Evolutionary conservation across 2,329 filamentous ascomycete genomes (phyloP).

Genomic region (Periconia sp.): DNA sequence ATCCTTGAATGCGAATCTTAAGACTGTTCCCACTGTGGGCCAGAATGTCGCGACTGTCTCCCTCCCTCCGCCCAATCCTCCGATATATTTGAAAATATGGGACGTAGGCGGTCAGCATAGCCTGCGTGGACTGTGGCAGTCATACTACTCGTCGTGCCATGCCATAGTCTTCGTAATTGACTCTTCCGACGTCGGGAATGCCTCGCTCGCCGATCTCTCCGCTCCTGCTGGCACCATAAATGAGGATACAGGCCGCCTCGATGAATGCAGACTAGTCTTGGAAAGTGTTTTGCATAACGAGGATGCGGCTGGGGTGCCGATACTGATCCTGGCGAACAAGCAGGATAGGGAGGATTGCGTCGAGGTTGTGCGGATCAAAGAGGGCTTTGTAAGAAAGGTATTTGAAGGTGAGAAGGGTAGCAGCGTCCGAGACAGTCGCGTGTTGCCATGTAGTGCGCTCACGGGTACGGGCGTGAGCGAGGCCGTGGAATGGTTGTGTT

Average conservation of each 20-base stretch:
- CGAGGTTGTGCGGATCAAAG: slow-evolving; percentile 96
- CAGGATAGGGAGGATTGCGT: slow-evolving; percentile 97
- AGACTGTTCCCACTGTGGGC: slow-evolving; percentile 94
- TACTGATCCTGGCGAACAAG: slow-evolving; percentile 94
- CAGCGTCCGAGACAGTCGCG: slow-evolving; percentile 86
- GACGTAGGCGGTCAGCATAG: slow-evolving; percentile 94
- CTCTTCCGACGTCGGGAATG: slow-evolving; percentile 89
- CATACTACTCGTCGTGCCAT: slow-evolving; percentile 92
- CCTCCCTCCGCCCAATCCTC: slow-evolving; percentile 64
- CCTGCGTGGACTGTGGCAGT: slow-evolving; percentile 90
- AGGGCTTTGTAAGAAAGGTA: slow-evolving; percentile 91
- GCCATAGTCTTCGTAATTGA: slow-evolving; percentile 98
- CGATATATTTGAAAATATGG: slow-evolving; percentile 99
- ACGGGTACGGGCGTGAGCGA: slow-evolving; percentile 84
- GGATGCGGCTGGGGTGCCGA: slow-evolving; percentile 88
- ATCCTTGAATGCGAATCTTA: slow-evolving; percentile 69
- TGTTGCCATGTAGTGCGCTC: slow-evolving; percentile 89
- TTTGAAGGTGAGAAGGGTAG: slow-evolving; percentile 92
- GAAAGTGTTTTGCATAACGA: slow-evolving; percentile 88
- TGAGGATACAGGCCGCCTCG: slow-evolving; percentile 65
- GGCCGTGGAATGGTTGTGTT: slow-evolving; percentile 96
- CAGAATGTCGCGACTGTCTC: slow-evolving; percentile 95
- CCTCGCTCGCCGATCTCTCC: slow-evolving; percentile 64
- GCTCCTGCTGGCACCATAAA: slow-evolving; percentile 39
- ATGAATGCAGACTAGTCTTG: slow-evolving; percentile 87